Base-by-base conservation (phyloP, 257 asterid species). In the Perilla frutescens region DNA sequence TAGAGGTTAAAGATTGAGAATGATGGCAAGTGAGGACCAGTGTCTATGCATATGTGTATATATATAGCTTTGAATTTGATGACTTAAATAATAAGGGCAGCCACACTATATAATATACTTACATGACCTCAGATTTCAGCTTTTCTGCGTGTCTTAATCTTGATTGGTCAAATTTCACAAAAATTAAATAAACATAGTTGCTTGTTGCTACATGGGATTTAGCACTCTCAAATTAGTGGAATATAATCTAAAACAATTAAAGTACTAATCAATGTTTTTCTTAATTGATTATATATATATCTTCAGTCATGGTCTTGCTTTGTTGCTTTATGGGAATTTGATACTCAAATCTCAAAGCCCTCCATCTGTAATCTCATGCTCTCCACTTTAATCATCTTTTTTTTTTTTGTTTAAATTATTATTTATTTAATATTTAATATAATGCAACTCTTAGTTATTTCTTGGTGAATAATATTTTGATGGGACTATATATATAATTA, bases 311-410 rank as follows among this genome's bases (percentile, higher is more conserved):
- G 64, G n/a, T 57, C 71, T 37, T 44, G 50, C 59, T 63, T 67
- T 69, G 39, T 70, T 64, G 77, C 81, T 81, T 72, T 81, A 73
- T 72, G 65, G 79, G 66, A 68, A 72, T 76, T 72, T 54, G 78
- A 80, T 66, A 62, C 77, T 62, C 54, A 76, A 68, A 12, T 59
- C 77, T 70, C 67, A 63, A 71, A 74, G 15, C 70, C 51, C 48
- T 64, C 69, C 77, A 34, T 63, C 54, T 31, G 34, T 31, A 62
- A 4, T 15, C 75, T 71, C 71, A 71, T 80, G 79, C 65, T 47
- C 62, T 53, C 84, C 84, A 80, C 75, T 65, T 65, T 32, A 47
- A 65, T 49, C 13, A 49, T 49, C 71, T 26, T 47, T 56, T 31
- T 32, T 13, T 6, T 45, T 65, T 7, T 0, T 3, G 1, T 3